Percentiles rank a stretch among this genome's conserved stretches.
Conservation (phyloP, 495 filamentous ascomycete genomes). For the Podospora appendiculata region DNA sequence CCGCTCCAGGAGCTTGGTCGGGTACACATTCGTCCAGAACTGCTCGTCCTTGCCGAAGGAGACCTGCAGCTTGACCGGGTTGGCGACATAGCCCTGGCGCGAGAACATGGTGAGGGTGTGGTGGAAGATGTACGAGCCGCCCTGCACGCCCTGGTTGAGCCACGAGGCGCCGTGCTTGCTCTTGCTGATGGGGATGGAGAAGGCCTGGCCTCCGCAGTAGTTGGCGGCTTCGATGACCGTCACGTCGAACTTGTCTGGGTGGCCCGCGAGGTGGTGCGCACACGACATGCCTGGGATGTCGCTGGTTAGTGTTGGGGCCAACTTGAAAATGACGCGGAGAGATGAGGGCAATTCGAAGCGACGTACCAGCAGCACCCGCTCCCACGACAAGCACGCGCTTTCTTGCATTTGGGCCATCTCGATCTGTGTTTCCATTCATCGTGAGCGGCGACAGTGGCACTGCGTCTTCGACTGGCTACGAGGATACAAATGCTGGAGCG, state of each 20-base stretch:
- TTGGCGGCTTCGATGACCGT: constrained; percentile 62
- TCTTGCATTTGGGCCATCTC: background rate
- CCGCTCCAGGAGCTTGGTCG: constrained; percentile 55
- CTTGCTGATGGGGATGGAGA: constrained; percentile 65
- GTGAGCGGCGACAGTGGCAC: no score
- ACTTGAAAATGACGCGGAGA: background rate
- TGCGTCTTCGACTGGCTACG: no score
- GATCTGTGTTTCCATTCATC: no score
- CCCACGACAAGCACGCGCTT: constrained; percentile 55
- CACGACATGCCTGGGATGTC: constrained; percentile 49
- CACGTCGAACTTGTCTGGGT: constrained; percentile 66
- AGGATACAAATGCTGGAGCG: no score
- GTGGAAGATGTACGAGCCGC: constrained; percentile 70
- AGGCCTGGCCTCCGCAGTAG: constrained; percentile 75
- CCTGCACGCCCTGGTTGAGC: constrained; percentile 84
- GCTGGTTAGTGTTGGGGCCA: background rate
- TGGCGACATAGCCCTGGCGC: constrained; percentile 56
- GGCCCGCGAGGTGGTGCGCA: constrained; percentile 63
- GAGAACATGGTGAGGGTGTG: constrained; percentile 76
- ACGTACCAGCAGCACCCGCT: constrained; percentile 52
- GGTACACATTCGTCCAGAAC: constrained; percentile 81
- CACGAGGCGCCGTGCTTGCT: constrained; percentile 59
- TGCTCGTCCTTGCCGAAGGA: constrained; percentile 70
- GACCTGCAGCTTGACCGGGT: constrained; percentile 69
- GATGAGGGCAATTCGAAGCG: background rate